phyloP scores from a whole-genome alignment of 169 alveolate species.

The Theileria equi region DNA sequence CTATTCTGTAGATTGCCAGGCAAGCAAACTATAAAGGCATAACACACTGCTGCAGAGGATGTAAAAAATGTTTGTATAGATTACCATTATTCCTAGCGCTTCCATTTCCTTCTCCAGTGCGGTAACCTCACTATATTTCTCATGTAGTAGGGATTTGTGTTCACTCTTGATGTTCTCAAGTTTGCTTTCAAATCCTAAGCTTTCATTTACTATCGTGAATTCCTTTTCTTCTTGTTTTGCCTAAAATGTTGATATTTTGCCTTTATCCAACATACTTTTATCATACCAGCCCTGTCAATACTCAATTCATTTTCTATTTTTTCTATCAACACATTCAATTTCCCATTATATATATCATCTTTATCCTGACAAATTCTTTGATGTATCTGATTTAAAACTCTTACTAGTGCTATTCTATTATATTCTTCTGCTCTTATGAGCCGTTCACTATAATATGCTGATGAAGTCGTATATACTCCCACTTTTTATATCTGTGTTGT shows the following conservation, averaged over 20 bases:
- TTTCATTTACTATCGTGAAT: conserved; percentile 23
- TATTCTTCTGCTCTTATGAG: no score
- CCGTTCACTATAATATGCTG: no score
- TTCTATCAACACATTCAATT: conserved; percentile 2
- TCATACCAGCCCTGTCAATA: conserved; percentile 5
- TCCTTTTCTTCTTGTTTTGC: conserved; percentile 33
- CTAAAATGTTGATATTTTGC: conserved; percentile 9
- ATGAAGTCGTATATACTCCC: no score
- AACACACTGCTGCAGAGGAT: no score
- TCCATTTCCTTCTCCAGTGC: not conserved
- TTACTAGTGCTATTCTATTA: no score
- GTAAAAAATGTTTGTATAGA: not conserved
- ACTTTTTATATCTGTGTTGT: no score
- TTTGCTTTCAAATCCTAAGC: conserved; percentile 3
- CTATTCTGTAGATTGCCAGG: not conserved
- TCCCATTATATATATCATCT: conserved; percentile 13
- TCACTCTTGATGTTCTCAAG: not conserved
- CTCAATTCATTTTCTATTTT: conserved; percentile 13
- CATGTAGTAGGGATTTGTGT: conserved; percentile 15
- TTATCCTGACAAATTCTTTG: not conserved
- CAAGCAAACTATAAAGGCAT: no score
- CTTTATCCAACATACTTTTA: conserved; percentile 1
- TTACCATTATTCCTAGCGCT: not conserved
- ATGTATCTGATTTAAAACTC: no score
- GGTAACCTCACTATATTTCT: not conserved